These are phyloP conservation scores for Alternaria alternata DNA, from an alignment of 2,329 filamentous ascomycete species.

Conservation along the genomic window DNA sequence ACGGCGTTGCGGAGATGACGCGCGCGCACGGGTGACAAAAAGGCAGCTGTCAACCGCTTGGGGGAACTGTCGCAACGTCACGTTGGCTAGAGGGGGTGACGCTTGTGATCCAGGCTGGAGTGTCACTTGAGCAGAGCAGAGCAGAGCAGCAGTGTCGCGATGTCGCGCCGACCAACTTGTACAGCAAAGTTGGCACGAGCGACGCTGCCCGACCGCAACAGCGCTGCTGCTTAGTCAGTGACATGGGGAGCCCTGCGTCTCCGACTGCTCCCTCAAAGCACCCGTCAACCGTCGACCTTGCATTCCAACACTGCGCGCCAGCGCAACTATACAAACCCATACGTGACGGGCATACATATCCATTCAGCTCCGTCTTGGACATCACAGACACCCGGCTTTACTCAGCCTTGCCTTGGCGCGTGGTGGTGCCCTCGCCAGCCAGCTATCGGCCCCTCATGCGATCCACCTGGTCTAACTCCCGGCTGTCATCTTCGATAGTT, in stretches of 20 bases:
- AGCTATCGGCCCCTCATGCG: constrained; percentile 1
- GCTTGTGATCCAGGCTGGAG: constrained; percentile 3
- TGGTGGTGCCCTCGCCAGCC: not conserved
- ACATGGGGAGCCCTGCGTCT: not conserved
- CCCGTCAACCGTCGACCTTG: not conserved
- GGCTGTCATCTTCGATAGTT: constrained; percentile 1
- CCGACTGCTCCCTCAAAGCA: not conserved
- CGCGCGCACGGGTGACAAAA: not conserved
- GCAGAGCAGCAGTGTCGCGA: constrained; percentile 22
- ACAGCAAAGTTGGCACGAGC: constrained; percentile 24
- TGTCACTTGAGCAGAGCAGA: constrained; percentile 20
- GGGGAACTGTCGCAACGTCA: constrained; percentile 7
- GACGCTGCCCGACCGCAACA: constrained; percentile 21
- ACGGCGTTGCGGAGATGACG: constrained; percentile 14
- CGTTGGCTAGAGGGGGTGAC: not conserved
- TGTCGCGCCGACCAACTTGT: constrained; percentile 24
- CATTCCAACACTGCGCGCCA: not conserved
- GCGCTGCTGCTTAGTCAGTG: constrained; percentile 21
- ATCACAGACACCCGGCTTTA: not conserved
- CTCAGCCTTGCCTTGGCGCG: not conserved
- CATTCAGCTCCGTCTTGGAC: not conserved
- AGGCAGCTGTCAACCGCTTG: constrained; percentile 1
- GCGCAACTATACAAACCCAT: not conserved
- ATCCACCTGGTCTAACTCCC: not conserved
- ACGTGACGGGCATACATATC: not conserved